Evolutionary conservation across 1,284 basidiomycete species (phyloP).

Genomic region (Pisolithus thermaeus): DNA sequence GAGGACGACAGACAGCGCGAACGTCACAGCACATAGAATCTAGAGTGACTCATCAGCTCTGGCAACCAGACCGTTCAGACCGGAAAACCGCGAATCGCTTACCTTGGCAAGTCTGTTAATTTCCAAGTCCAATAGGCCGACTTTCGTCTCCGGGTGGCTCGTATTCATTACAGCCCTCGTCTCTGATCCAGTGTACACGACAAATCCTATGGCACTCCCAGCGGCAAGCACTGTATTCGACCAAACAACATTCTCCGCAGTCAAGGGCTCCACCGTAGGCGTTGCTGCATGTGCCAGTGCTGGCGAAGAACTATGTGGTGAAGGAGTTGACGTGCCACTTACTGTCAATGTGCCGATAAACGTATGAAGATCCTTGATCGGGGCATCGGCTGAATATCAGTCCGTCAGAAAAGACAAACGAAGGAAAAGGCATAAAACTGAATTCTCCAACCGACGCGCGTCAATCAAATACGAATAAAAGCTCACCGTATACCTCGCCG

Average conservation of each 20-base stretch:
- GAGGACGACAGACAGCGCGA: slow-evolving; percentile 84
- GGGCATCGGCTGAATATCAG: slow-evolving; percentile 69
- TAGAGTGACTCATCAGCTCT: slow-evolving; percentile 26
- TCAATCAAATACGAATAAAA: background rate
- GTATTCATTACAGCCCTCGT: slow-evolving; percentile 99
- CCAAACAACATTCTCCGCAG: slow-evolving; percentile 95
- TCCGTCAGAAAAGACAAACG: slow-evolving; percentile 5
- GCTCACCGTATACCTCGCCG: slow-evolving; percentile 78
- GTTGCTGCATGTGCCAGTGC: slow-evolving; percentile 49
- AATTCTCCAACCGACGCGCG: no score
- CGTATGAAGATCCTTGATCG: slow-evolving; percentile 95
- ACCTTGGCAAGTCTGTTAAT: slow-evolving; percentile 96
- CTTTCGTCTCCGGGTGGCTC: slow-evolving; percentile 93
- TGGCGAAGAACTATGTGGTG: slow-evolving; percentile 37
- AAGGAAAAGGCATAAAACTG: no score
- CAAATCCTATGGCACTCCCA: slow-evolving; percentile 87
- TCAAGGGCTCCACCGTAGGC: slow-evolving; percentile 71
- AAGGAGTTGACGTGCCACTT: slow-evolving; percentile 40
- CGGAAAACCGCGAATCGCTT: slow-evolving; percentile 11
- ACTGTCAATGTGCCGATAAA: slow-evolving; percentile 93
- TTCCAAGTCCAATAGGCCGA: slow-evolving; percentile 88
- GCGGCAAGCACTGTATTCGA: slow-evolving; percentile 97
- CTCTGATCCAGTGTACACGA: slow-evolving; percentile 93
- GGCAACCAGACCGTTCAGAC: background rate
- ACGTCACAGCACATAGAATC: slow-evolving; percentile 94